phyloP scores from a whole-genome alignment of 148 eudicot genomes.

The Nepenthes mirabilis region DNA sequence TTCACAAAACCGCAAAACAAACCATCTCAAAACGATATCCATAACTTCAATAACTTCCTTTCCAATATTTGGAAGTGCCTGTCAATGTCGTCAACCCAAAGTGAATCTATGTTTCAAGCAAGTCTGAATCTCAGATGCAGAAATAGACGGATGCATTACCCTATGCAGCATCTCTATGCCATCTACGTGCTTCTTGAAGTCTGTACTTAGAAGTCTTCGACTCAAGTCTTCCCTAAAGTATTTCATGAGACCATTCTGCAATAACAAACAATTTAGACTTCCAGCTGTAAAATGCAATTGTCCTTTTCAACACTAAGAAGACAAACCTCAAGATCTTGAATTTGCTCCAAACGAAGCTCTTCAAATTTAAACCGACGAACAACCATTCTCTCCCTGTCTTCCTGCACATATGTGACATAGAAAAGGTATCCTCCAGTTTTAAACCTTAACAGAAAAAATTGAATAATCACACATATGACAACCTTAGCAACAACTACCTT shows the following conservation, averaged over 20 bases:
- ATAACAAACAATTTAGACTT: conserved; percentile 1
- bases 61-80: conserved; percentile 76
- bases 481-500: conserved; percentile 34
- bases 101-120: conserved; percentile 11
- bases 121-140: not conserved
- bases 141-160: conserved; percentile 23
- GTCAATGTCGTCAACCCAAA: conserved; percentile 7
- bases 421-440: not conserved
- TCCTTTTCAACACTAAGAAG: not conserved
- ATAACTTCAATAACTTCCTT: conserved; percentile 78
- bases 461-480: not conserved
- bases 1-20: conserved; percentile 86
- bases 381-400: conserved; percentile 84
- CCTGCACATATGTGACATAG: conserved; percentile 36
- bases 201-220: conserved; percentile 76
- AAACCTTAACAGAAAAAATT: not conserved
- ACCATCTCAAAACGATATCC: conserved; percentile 89
- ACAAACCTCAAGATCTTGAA: conserved; percentile 96
- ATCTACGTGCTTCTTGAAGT: conserved; percentile 94
- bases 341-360: conserved; percentile 89
- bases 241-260: conserved; percentile 68
- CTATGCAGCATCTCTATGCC: conserved; percentile 94
- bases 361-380: conserved; percentile 92
- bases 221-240: conserved; percentile 87
- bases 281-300: not conserved